Percentiles rank a stretch among this genome's conserved stretches.
These are phyloP conservation scores for Globisporangium splendens DNA, from an alignment of 352 stramenopile genomes.

Conservation along the genomic window DNA sequence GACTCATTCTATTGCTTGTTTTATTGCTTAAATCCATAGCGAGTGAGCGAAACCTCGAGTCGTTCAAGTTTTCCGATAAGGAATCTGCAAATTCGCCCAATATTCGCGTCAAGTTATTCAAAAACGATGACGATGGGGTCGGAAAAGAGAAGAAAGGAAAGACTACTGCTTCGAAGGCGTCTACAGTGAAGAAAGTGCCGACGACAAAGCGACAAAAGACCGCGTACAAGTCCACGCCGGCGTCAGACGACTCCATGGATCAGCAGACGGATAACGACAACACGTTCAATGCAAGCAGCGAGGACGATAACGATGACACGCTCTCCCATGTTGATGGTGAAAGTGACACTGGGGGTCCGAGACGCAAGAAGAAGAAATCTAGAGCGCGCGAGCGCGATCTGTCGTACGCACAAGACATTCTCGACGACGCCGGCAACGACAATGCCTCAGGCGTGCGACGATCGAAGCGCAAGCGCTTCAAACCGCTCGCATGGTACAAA, in stretches of 20 bases:
- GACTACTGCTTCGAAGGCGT: conserved; percentile 14
- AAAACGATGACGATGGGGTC: conserved; percentile 15
- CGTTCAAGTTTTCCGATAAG: conserved; percentile 58
- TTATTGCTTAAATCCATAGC: conserved; percentile 16
- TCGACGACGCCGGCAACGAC: conserved; percentile 39
- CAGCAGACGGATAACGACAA: conserved; percentile 60
- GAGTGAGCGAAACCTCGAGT: conserved; percentile 57
- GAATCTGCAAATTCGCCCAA: conserved; percentile 34
- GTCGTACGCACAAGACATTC: conserved; percentile 45
- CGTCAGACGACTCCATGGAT: conserved; percentile 41
- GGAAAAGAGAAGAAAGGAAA: conserved; percentile 20
- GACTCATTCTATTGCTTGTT: neutral
- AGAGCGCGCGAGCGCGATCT: conserved; percentile 19
- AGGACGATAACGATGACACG: conserved; percentile 37
- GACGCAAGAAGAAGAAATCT: conserved; percentile 13
- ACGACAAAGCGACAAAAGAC: conserved; percentile 20
- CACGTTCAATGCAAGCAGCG: conserved; percentile 44
- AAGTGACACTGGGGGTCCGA: conserved; percentile 38
- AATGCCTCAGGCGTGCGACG: conserved; percentile 53
- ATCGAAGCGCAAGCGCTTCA: conserved; percentile 74
- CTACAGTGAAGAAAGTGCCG: conserved; percentile 8
- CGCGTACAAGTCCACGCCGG: conserved; percentile 48
- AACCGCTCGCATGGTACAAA: conserved; percentile 88
- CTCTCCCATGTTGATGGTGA: conserved; percentile 30
- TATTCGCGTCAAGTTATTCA: conserved; percentile 60